phyloP scores from a whole-genome alignment of 768 basidiomycete genomes.

The Amanita phalloides region DNA sequence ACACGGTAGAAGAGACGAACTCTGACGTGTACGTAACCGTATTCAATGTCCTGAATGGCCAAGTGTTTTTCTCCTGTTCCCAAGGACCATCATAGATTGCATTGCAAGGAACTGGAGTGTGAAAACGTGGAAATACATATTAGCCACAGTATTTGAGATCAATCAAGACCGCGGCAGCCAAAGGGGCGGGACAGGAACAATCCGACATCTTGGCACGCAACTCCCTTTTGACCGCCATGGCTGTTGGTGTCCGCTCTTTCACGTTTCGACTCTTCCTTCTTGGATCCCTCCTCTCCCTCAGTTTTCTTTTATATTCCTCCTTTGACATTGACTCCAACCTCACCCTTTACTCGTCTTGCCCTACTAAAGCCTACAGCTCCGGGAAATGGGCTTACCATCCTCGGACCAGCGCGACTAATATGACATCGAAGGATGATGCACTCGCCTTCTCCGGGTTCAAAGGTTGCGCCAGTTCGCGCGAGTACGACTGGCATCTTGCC shows the following conservation, averaged over 20 bases:
- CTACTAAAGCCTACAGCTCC: slow-evolving; percentile 19
- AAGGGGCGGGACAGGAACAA: background rate
- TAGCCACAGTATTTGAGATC: background rate
- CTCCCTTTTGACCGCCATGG: slow-evolving; percentile 7
- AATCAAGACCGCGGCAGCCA: background rate
- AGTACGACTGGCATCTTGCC: slow-evolving; percentile 55
- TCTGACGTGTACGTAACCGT: slow-evolving; percentile 23
- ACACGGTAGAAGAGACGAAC: slow-evolving; percentile 36
- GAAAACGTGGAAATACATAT: background rate
- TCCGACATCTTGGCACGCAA: background rate
- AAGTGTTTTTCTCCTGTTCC: background rate
- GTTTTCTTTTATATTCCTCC: slow-evolving; percentile 15
- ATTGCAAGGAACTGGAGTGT: background rate
- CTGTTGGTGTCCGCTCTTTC: slow-evolving; percentile 12
- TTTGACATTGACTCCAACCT: slow-evolving; percentile 1
- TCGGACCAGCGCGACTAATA: slow-evolving; percentile 14
- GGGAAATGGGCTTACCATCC: slow-evolving; percentile 24
- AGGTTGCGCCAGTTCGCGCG: slow-evolving; percentile 53
- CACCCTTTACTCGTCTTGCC: slow-evolving; percentile 11
- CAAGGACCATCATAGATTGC: background rate
- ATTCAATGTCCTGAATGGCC: background rate
- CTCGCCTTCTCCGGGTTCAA: slow-evolving; percentile 43
- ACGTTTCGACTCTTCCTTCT: slow-evolving; percentile 12
- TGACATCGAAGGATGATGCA: slow-evolving; percentile 25
- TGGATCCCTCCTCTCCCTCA: slow-evolving; percentile 11